Conservation (phyloP, 164 flowering plant genomes). For the Tetrastigma voinierianum region DNA sequence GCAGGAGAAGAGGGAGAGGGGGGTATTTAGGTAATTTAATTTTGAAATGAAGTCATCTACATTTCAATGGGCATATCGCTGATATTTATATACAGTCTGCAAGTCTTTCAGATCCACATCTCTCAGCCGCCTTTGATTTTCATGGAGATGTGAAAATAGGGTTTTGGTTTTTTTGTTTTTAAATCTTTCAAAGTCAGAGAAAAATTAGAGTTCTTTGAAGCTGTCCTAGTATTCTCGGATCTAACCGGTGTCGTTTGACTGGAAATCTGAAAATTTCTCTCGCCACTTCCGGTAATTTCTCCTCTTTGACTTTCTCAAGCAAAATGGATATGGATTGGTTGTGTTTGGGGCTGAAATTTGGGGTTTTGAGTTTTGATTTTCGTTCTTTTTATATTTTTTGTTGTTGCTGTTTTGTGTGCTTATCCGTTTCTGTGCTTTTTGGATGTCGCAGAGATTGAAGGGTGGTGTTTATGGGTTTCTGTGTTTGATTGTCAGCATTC, state of each 20-base stretch:
- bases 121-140: background rate
- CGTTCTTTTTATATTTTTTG: background rate
- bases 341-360: too few species aligned
- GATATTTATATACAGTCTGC: slow-evolving; percentile 5
- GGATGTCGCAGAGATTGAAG: background rate
- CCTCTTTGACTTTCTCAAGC: background rate
- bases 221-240: background rate
- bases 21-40: too few species aligned
- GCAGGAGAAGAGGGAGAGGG: too few species aligned
- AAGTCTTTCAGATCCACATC: slow-evolving; percentile 13
- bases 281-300: slow-evolving; percentile 2
- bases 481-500: too few species aligned
- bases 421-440: background rate
- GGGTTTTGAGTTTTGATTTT: background rate
- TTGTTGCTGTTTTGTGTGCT: background rate
- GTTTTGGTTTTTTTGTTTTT: too few species aligned
- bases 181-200: background rate
- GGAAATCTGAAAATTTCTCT: background rate
- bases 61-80: background rate
- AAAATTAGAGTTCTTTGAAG: background rate
- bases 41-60: too few species aligned
- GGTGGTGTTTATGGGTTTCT: too few species aligned
- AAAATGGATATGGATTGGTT: background rate
- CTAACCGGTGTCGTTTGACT: too few species aligned
- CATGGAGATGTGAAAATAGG: background rate